Percentiles rank a stretch among this genome's conserved stretches.
phyloP scores from a whole-genome alignment of 805 yeast genomes.

The Kockiozyma suomiensis region DNA sequence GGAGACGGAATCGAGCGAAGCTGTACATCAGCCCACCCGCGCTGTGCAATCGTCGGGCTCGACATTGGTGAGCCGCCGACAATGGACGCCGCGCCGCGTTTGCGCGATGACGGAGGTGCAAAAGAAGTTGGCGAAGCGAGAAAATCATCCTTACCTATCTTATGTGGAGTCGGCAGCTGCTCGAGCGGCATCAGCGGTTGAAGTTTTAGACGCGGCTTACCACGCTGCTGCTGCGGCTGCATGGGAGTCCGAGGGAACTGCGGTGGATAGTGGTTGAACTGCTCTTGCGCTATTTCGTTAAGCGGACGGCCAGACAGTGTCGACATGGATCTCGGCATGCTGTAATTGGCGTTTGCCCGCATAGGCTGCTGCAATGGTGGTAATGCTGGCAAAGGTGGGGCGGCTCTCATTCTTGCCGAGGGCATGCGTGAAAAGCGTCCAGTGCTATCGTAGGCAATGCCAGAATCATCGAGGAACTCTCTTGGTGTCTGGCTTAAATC shows the following conservation, averaged over 20 bases:
- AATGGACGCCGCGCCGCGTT: neutral
- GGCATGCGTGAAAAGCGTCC: slow-evolving; percentile 1
- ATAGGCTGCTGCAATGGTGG: neutral
- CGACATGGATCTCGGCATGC: slow-evolving; percentile 12
- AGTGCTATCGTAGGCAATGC: slow-evolving; percentile 13
- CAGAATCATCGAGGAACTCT: slow-evolving; percentile 13
- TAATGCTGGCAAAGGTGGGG: neutral
- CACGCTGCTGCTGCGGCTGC: slow-evolving; percentile 5
- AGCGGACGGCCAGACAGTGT: slow-evolving; percentile 4
- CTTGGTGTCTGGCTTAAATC: neutral
- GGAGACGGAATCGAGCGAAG: slow-evolving; percentile 33
- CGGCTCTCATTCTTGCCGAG: neutral
- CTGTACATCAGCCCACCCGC: slow-evolving; percentile 12
- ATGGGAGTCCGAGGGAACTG: neutral
- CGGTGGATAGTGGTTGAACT: neutral
- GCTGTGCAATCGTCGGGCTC: slow-evolving; percentile 20
- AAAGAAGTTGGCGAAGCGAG: slow-evolving; percentile 28
- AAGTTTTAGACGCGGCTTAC: slow-evolving; percentile 6
- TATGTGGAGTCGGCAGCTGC: slow-evolving; percentile 32
- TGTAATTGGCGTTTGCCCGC: neutral
- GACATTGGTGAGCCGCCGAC: slow-evolving; percentile 10
- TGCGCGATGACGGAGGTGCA: slow-evolving; percentile 24
- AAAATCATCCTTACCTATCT: slow-evolving; percentile 22
- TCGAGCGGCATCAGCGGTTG: slow-evolving; percentile 31
- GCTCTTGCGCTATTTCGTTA: neutral